These are phyloP conservation scores for Petrea volubilis DNA, from an alignment of 257 asterid species.

Conservation along the genomic window DNA sequence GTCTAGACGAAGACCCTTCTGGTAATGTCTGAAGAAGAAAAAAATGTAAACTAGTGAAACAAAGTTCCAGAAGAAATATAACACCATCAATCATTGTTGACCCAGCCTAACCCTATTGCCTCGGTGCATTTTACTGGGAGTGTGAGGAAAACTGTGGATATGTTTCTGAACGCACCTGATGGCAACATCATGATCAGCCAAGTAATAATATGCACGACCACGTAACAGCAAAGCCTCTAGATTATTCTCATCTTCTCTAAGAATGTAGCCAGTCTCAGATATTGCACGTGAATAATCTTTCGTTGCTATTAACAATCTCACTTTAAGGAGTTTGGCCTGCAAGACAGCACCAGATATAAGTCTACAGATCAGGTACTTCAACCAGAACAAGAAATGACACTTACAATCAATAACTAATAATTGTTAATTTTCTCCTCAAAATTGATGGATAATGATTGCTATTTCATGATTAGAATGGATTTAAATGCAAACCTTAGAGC, in stretches of 20 bases:
- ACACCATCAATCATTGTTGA: not conserved
- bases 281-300: slow-evolving; percentile 84
- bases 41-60: slow-evolving; percentile 1
- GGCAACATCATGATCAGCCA: slow-evolving; percentile 95
- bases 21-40: slow-evolving; percentile 70
- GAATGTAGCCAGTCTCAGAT: slow-evolving; percentile 80
- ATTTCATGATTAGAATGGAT: not conserved
- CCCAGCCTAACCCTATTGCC: slow-evolving; percentile 12
- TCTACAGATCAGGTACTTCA: not conserved
- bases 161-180: slow-evolving; percentile 46
- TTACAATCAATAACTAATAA: not conserved
- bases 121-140: not conserved
- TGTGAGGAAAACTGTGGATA: slow-evolving; percentile 5
- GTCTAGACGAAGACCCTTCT: slow-evolving; percentile 93
- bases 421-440: not conserved
- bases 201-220: slow-evolving; percentile 91
- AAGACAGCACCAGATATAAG: slow-evolving; percentile 17
- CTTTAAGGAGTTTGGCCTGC: slow-evolving; percentile 88
- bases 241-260: slow-evolving; percentile 84
- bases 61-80: not conserved
- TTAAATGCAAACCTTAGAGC: slow-evolving; percentile 60
- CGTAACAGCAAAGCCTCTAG: slow-evolving; percentile 86
- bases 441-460: not conserved
- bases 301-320: slow-evolving; percentile 57
- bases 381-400: not conserved